A percentile compares a stretch with the other conserved stretches of the same genome.
phyloP scores from a whole-genome alignment of 306 rosid genomes.

The Erythrophleum fordii region DNA sequence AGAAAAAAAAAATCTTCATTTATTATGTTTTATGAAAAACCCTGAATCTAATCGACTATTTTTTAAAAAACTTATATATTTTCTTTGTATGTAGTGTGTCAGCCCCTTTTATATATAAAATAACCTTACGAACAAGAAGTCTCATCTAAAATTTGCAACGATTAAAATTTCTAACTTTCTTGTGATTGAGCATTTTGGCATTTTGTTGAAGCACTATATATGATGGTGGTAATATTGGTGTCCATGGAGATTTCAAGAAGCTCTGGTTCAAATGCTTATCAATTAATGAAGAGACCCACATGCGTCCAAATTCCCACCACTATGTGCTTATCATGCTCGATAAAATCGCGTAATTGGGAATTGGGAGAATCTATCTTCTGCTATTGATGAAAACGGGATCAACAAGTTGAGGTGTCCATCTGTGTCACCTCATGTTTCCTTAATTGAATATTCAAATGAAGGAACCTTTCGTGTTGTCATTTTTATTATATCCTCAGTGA shows the following conservation, averaged over 20 bases:
- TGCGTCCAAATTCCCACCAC: neutral
- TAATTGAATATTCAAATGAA: neutral
- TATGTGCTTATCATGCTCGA: neutral
- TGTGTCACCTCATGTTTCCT: constrained; percentile 16
- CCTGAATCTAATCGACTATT: too few relatives aligned
- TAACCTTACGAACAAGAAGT: too few relatives aligned
- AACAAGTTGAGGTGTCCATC: neutral
- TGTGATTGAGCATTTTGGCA: neutral
- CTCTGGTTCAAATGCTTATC: neutral
- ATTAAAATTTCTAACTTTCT: too few relatives aligned
- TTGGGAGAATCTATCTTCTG: neutral
- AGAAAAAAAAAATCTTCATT: too few relatives aligned
- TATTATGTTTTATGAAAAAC: too few relatives aligned
- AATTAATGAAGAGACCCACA: neutral
- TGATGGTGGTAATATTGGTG: neutral
- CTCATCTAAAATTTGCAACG: neutral
- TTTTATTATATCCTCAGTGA: neutral
- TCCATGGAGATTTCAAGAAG: neutral
- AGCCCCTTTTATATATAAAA: too few relatives aligned
- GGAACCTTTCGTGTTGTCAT: neutral
- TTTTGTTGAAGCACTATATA: neutral
- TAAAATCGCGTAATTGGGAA: neutral
- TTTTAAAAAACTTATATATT: too few relatives aligned
- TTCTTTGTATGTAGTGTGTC: too few relatives aligned
- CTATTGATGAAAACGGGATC: neutral